Conservation (phyloP, 768 basidiomycete genomes). For the Terana coerulea region DNA sequence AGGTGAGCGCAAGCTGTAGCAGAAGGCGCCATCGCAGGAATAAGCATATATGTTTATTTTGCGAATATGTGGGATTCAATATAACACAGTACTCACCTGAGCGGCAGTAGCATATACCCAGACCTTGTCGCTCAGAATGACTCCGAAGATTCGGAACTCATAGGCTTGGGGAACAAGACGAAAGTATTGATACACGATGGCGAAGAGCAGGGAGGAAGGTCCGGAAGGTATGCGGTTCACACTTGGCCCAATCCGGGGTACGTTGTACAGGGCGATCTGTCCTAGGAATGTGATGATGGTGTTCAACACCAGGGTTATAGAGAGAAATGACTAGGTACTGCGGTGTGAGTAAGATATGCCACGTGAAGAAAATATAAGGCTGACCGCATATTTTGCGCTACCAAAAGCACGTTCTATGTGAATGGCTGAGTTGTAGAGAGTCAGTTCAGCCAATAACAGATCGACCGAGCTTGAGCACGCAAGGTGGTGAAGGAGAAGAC, state of each 20-base stretch:
- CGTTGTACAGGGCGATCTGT: conserved; percentile 56
- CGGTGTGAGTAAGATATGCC: not conserved
- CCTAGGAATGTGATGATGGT: conserved; percentile 65
- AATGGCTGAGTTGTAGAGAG: conserved; percentile 68
- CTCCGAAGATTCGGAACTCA: conserved; percentile 69
- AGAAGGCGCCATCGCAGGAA: not conserved
- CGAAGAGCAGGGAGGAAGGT: conserved; percentile 73
- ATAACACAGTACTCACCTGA: conserved; percentile 50
- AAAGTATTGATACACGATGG: conserved; percentile 78
- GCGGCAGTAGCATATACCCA: conserved; percentile 67
- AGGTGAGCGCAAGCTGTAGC: conserved; percentile 62
- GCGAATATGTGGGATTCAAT: not conserved
- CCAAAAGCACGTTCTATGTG: conserved; percentile 85
- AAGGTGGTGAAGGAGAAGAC: conserved; percentile 67
- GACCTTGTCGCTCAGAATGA: conserved; percentile 73
- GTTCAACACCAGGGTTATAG: conserved; percentile 62
- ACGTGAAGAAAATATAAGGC: not conserved
- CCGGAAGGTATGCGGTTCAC: conserved; percentile 76
- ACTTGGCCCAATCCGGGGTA: conserved; percentile 39
- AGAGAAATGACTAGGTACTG: conserved; percentile 64
- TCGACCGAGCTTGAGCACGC: conserved; percentile 85
- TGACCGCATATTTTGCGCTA: conserved; percentile 75
- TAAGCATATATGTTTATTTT: not conserved
- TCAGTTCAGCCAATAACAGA: conserved; percentile 68
- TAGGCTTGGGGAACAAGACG: conserved; percentile 76